Percentiles rank a stretch among this genome's conserved stretches.
phyloP scores from a whole-genome alignment of 805 yeast species.

The Starmerella powellii region DNA sequence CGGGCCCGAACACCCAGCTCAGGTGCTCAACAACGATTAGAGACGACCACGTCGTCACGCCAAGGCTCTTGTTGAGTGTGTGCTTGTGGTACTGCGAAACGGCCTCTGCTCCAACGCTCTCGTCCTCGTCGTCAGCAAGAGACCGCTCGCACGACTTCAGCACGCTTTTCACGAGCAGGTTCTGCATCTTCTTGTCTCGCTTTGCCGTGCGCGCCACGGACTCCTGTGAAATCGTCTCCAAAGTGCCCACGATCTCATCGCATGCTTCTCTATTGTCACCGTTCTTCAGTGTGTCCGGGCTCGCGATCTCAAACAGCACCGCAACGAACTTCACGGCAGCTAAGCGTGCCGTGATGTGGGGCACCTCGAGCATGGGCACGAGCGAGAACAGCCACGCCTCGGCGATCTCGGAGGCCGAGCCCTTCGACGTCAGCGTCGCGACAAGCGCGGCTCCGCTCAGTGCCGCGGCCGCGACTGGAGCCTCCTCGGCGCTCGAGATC shows the following conservation, averaged over 20 bases:
- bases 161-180: slow-evolving; percentile 46
- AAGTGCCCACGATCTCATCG: slow-evolving; percentile 32
- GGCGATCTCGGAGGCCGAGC: slow-evolving; percentile 23
- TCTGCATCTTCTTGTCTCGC: slow-evolving; percentile 48
- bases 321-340: slow-evolving; percentile 49
- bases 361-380: slow-evolving; percentile 25
- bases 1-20: slow-evolving; percentile 30
- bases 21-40: slow-evolving; percentile 28
- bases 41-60: slow-evolving; percentile 28
- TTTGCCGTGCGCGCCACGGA: slow-evolving; percentile 49
- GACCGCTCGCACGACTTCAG: slow-evolving; percentile 38
- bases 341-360: slow-evolving; percentile 39
- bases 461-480: slow-evolving; percentile 23
- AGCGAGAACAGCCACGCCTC: slow-evolving; percentile 27
- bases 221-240: slow-evolving; percentile 34
- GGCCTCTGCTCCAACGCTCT: slow-evolving; percentile 1
- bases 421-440: slow-evolving; percentile 22
- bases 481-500: slow-evolving; percentile 14
- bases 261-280: slow-evolving; percentile 24
- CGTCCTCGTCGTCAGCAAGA: slow-evolving; percentile 27
- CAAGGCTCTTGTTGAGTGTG: slow-evolving; percentile 18
- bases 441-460: slow-evolving; percentile 26
- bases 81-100: slow-evolving; percentile 17
- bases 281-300: slow-evolving; percentile 24
- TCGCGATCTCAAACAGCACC: slow-evolving; percentile 41